These are phyloP conservation scores for Nidula microcarpa DNA, from an alignment of 768 basidiomycete genomes.

Conservation along the genomic window DNA sequence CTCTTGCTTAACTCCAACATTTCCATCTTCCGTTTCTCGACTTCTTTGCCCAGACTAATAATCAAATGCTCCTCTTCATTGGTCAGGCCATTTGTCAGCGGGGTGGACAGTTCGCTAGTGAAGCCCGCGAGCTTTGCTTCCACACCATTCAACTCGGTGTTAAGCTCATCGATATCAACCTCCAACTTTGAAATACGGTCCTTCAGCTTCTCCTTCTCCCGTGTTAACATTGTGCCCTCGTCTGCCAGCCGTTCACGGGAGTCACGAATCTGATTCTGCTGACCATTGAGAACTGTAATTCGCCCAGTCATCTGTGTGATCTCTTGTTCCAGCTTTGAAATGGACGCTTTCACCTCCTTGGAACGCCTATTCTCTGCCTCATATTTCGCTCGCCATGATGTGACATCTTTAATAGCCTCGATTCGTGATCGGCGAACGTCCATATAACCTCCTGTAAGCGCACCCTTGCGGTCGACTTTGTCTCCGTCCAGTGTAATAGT, in stretches of 20 bases:
- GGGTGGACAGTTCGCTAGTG: conserved; percentile 64
- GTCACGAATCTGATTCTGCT: conserved; percentile 68
- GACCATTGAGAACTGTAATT: conserved; percentile 65
- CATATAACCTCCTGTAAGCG: conserved; percentile 94
- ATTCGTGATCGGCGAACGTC: conserved; percentile 88
- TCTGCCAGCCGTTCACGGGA: conserved; percentile 63
- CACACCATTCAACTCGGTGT: conserved; percentile 64
- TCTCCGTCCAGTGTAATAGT: conserved; percentile 98
- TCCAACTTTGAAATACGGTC: conserved; percentile 64
- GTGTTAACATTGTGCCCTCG: conserved; percentile 54
- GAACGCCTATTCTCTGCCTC: conserved; percentile 62
- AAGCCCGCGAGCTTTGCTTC: conserved; percentile 63
- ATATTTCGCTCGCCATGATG: conserved; percentile 70
- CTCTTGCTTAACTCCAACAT: conserved; percentile 65
- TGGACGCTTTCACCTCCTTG: conserved; percentile 70
- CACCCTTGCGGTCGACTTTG: conserved; percentile 94
- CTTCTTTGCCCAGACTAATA: conserved; percentile 65
- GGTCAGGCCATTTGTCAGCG: conserved; percentile 73
- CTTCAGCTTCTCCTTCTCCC: conserved; percentile 69
- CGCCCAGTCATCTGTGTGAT: conserved; percentile 73
- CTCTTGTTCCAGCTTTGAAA: conserved; percentile 78
- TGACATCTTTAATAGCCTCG: conserved; percentile 78
- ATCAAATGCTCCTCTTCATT: conserved; percentile 68
- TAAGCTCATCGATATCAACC: conserved; percentile 63
- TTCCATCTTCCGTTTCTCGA: conserved; percentile 69